phyloP scores from a whole-genome alignment of 768 basidiomycete genomes.

The Obba rivulosa region DNA sequence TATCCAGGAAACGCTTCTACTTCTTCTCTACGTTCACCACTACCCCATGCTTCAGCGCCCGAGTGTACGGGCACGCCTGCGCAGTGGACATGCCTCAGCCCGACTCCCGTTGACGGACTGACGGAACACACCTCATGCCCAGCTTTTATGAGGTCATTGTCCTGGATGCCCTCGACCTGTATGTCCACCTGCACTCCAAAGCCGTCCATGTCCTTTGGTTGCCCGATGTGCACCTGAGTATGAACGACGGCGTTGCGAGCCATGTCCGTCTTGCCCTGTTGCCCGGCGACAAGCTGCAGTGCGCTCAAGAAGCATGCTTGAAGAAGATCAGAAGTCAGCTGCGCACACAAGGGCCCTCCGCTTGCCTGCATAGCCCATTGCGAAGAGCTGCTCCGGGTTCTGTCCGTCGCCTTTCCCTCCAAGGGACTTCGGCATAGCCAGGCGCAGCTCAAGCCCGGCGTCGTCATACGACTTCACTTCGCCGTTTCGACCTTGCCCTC shows the following conservation, averaged over 20 bases:
- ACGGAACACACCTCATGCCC: constrained; percentile 56
- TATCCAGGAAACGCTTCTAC: constrained; percentile 14
- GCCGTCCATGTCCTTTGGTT: constrained; percentile 50
- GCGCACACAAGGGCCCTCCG: neutral
- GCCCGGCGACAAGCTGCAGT: constrained; percentile 51
- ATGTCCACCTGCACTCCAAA: constrained; percentile 68
- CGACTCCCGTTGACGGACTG: too few relatives aligned
- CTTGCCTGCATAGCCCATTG: constrained; percentile 30
- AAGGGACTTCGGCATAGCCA: constrained; percentile 30
- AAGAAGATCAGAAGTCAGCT: neutral
- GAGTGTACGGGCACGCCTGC: constrained; percentile 67
- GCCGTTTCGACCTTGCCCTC: constrained; percentile 64
- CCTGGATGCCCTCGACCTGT: constrained; percentile 63
- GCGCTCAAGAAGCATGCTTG: constrained; percentile 72
- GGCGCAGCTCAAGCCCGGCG: constrained; percentile 24
- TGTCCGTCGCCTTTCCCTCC: constrained; percentile 33
- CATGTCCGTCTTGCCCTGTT: constrained; percentile 48
- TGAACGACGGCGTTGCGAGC: constrained; percentile 58
- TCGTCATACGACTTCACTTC: constrained; percentile 30
- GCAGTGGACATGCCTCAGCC: neutral
- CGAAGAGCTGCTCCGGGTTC: constrained; percentile 36
- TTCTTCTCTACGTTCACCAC: constrained; percentile 54
- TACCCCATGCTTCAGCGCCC: constrained; percentile 52
- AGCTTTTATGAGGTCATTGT: constrained; percentile 57
- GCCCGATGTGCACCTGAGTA: constrained; percentile 57